A percentile compares a stretch with the other conserved stretches of the same genome.
These are phyloP conservation scores for Solanum tarijense DNA, from an alignment of 257 asterid species.

Conservation along the genomic window DNA sequence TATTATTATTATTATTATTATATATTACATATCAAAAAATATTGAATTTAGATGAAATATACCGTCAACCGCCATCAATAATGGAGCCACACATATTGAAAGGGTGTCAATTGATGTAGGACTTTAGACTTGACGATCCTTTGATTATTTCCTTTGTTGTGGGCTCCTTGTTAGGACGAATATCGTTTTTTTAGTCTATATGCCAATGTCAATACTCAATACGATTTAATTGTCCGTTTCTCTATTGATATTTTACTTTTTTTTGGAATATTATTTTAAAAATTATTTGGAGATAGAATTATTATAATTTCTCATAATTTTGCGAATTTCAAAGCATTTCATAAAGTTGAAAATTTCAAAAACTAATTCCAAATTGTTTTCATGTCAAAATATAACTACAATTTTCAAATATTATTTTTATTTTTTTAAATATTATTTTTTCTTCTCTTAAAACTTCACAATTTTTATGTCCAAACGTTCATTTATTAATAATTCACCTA, in stretches of 20 bases:
- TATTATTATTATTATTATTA: too few relatives aligned
- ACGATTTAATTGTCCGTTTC: neutral
- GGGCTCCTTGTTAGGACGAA: neutral
- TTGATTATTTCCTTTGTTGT: neutral
- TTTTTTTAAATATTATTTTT: too few relatives aligned
- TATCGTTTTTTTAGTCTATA: neutral
- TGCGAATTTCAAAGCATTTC: neutral
- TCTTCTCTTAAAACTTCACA: neutral
- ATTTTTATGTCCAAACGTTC: neutral
- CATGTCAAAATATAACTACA: neutral
- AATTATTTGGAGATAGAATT: neutral
- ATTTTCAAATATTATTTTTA: neutral
- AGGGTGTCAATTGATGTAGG: neutral
- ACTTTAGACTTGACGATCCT: neutral
- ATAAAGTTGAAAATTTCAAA: neutral
- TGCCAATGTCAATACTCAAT: neutral
- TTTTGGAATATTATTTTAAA: neutral
- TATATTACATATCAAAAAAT: too few relatives aligned
- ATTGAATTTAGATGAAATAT: too few relatives aligned
- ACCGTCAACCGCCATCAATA: neutral
- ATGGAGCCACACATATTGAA: neutral
- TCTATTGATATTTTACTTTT: neutral
- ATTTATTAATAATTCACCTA: neutral
- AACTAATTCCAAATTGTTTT: neutral
- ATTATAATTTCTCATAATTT: neutral